Conservation (phyloP, 202 grass and related monocot species). For the Thinopyrum obtusiflorum region DNA sequence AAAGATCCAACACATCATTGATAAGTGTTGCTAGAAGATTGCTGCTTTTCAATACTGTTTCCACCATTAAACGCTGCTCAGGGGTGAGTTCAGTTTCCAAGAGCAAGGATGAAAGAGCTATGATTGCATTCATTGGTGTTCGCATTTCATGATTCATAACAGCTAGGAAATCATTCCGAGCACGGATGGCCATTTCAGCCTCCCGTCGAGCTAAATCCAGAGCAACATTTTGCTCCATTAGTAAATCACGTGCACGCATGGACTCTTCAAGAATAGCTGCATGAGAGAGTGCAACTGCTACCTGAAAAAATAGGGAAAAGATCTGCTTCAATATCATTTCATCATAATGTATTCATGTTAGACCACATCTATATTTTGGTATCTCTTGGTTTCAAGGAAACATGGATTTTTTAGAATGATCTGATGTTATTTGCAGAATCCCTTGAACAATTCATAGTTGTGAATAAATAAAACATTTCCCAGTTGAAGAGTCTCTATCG, state of each 20-base stretch:
- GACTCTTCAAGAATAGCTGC: constrained; percentile 94
- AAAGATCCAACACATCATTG: constrained; percentile 96
- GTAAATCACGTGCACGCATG: constrained; percentile 82
- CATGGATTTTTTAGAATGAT: neutral
- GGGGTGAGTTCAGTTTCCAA: constrained; percentile 90
- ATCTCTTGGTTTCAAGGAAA: neutral
- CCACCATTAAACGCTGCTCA: constrained; percentile 89
- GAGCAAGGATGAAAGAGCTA: constrained; percentile 85
- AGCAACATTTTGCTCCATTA: constrained; percentile 96
- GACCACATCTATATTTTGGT: neutral
- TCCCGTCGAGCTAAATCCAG: constrained; percentile 81
- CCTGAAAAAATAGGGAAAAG: constrained; percentile 34
- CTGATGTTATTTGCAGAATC: neutral
- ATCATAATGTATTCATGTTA: neutral
- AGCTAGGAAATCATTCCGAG: constrained; percentile 91
- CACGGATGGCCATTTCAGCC: constrained; percentile 97
- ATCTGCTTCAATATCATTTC: constrained; percentile 1
- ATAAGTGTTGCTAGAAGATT: constrained; percentile 93
- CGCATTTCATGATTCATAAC: constrained; percentile 99
- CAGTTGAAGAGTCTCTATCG: neutral
- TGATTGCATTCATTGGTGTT: constrained; percentile 95
- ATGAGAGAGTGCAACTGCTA: constrained; percentile 96
- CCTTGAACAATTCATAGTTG: neutral
- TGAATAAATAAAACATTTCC: neutral
- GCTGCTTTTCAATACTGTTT: constrained; percentile 89